These are phyloP conservation scores for Aspergillus latus DNA, from an alignment of 2,329 filamentous ascomycete species.

Conservation along the genomic window DNA sequence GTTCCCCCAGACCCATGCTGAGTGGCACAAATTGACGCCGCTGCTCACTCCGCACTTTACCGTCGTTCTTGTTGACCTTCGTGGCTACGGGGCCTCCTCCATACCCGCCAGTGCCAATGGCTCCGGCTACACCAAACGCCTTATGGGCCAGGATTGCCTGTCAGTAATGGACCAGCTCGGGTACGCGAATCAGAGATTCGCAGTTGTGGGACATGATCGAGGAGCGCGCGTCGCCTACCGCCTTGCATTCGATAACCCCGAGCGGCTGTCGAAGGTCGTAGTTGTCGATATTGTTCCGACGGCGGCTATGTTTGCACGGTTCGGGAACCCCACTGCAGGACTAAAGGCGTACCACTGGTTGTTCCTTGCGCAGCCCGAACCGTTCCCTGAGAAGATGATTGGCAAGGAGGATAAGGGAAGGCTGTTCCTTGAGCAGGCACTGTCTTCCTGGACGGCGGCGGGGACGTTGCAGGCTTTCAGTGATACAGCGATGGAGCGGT, in stretches of 20 bases:
- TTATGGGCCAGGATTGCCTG: conserved; percentile 2
- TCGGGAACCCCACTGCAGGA: background rate
- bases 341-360: conserved; percentile 5
- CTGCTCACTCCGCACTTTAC: background rate
- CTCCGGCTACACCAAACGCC: conserved; percentile 3
- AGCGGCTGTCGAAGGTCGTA: background rate
- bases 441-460: background rate
- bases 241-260: background rate
- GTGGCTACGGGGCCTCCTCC: conserved; percentile 3
- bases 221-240: background rate
- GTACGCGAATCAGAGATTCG: background rate
- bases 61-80: conserved; percentile 1
- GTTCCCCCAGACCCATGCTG: conserved; percentile 5
- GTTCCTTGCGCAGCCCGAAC: conserved; percentile 4
- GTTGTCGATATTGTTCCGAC: background rate
- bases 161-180: background rate
- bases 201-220: background rate
- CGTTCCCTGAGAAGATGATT: conserved; percentile 2
- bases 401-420: background rate
- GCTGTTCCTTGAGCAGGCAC: background rate
- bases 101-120: background rate
- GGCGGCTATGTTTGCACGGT: background rate
- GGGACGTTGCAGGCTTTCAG: background rate
- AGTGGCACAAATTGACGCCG: conserved; percentile 1
- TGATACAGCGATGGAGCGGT: background rate